Base-by-base conservation (phyloP, 1,284 basidiomycete genomes). In the Taiwanofungus camphoratus region DNA sequence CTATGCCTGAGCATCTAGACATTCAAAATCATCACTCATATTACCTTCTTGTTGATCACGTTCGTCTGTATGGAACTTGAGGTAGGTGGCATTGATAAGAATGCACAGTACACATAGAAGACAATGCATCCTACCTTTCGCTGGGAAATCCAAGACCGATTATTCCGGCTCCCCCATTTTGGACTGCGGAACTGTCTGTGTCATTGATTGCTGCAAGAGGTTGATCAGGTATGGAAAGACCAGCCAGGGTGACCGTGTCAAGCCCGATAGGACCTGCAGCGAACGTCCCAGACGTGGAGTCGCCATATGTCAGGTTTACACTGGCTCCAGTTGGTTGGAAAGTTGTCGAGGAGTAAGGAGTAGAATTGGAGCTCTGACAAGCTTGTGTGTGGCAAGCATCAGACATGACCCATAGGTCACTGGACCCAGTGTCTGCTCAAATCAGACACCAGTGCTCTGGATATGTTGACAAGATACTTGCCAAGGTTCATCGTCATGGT, bases 41-140 rank as follows among this genome's bases (percentile, higher is more conserved):
- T 22, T 29, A 67, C 65, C 55, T 65, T 48, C 7, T 58, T 50
- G 21, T 59, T 58, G 39, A 69, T 61, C 38, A 69, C 46, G 46
- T 61, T 50, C 41, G 60, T 57, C 56, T 71, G 70, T 34, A 75
- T 55, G 56, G 66, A 51, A 55, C 70, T 67, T 53, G 56, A 39
- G n/a, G 31, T 6, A 18, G 31, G 18, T 6, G 18, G 26, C 8
- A 13, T 15, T 7, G 15, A 21, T 15, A 8, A 19, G 21, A 20
- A n/a, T 2, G 26, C 26, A 30, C n/a, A 2, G 11, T 6, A n/a
- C 11, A 15, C 12, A 19, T 19, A 34, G 5, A 30, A 15, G 12
- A 36, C 15, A 22, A 41, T 13, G 26, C n/a, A 27, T 45, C 57
- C 18, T 35, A 63, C 63, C 63, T 66, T 32, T 56, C 57, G 11